These are phyloP conservation scores for Agaricus bisporus DNA, from an alignment of 768 basidiomycete genomes.

Conservation along the genomic window DNA sequence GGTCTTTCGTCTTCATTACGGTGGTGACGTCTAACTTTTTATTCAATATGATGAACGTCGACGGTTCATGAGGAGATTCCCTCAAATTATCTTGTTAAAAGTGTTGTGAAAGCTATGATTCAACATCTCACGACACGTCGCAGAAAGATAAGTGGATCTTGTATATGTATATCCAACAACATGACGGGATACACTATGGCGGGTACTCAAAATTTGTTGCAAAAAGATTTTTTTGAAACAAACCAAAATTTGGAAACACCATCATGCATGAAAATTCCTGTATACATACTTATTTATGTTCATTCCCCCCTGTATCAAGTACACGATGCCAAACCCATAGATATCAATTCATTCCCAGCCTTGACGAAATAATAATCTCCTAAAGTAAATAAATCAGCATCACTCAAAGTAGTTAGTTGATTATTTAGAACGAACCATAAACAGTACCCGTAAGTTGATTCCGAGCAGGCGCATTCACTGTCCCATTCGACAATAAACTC, in stretches of 20 bases:
- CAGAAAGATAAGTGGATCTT: no score
- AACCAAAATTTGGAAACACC: no score
- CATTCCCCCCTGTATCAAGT: no score
- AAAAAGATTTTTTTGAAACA: no score
- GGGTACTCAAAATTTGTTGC: no score
- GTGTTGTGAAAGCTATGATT: background rate
- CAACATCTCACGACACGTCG: background rate
- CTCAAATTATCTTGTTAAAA: no score
- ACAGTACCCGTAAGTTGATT: slow-evolving; percentile 59
- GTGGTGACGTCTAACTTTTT: slow-evolving; percentile 14
- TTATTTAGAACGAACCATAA: slow-evolving; percentile 25
- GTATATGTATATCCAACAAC: no score
- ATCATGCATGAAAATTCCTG: no score
- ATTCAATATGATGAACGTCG: background rate
- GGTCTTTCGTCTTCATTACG: slow-evolving; percentile 87
- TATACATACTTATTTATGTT: no score
- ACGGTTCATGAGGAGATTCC: background rate
- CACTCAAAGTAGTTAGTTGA: background rate
- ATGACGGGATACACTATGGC: no score
- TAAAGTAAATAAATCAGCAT: slow-evolving; percentile 16
- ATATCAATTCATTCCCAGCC: slow-evolving; percentile 46
- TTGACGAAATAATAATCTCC: slow-evolving; percentile 62
- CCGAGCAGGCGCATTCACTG: slow-evolving; percentile 50
- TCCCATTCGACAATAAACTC: slow-evolving; percentile 60
- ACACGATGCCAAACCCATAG: slow-evolving; percentile 37